Evolutionary conservation across 2,329 filamentous ascomycete species (phyloP).

Genomic region (Diaporthe vexans): DNA sequence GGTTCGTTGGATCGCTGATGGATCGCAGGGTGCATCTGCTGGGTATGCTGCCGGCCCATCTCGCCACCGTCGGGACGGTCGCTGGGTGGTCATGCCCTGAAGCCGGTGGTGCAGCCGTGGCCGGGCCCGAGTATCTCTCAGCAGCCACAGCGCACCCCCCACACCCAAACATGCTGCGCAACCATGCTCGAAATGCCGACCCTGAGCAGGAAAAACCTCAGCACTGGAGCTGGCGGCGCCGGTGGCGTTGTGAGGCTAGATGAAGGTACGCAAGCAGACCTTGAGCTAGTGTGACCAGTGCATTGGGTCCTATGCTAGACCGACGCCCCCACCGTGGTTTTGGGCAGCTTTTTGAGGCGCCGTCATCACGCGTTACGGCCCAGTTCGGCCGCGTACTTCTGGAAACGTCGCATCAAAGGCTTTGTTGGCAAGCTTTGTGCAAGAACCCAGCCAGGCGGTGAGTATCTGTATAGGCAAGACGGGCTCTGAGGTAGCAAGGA

Average conservation of each 20-base stretch:
- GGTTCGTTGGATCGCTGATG: constrained; percentile 36
- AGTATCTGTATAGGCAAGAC: constrained; percentile 44
- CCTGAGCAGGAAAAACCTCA: background rate
- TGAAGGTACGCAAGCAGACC: constrained; percentile 24
- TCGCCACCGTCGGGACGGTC: constrained; percentile 21
- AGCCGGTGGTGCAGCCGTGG: background rate
- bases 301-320: constrained; percentile 21
- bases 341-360: background rate
- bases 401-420: constrained; percentile 35
- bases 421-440: constrained; percentile 37
- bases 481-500: constrained; percentile 50
- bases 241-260: constrained; percentile 10
- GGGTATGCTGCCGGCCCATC: constrained; percentile 18
- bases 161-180: background rate
- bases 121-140: constrained; percentile 17
- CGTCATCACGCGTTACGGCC: constrained; percentile 30
- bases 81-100: background rate
- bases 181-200: background rate
- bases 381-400: constrained; percentile 29
- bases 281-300: constrained; percentile 32
- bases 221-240: background rate
- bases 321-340: constrained; percentile 36
- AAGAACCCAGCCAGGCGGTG: constrained; percentile 50
- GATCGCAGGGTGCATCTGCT: constrained; percentile 27
- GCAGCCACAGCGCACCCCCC: background rate